Conservation (phyloP, 163 green algal species). For the Smithsoniella earleae region DNA sequence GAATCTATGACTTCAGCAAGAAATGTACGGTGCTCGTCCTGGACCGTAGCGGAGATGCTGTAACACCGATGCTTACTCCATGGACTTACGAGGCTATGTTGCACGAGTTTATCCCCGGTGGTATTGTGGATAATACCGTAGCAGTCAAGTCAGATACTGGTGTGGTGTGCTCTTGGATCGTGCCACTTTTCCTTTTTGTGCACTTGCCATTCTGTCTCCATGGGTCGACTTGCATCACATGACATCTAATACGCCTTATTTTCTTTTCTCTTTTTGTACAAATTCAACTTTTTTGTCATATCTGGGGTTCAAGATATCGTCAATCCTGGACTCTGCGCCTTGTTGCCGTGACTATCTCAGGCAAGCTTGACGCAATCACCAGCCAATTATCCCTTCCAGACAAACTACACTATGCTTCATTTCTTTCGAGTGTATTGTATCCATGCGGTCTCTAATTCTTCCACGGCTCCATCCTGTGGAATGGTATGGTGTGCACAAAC, state of each 20-base stretch:
- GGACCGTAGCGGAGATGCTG: constrained; percentile 11
- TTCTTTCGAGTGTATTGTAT: too few species aligned
- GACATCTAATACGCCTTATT: background rate
- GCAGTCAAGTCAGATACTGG: background rate
- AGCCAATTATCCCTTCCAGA: too few species aligned
- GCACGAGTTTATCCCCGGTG: constrained; percentile 5
- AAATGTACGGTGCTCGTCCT: constrained; percentile 12
- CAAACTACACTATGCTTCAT: too few species aligned
- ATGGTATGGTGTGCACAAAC: too few species aligned
- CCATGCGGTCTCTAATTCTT: too few species aligned
- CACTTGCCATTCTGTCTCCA: background rate
- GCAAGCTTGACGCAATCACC: too few species aligned
- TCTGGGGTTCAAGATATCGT: background rate
- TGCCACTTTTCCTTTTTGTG: too few species aligned
- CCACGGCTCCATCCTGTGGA: too few species aligned
- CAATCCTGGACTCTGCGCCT: background rate
- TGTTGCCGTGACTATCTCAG: background rate
- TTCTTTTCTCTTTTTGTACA: background rate
- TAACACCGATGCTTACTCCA: constrained; percentile 26
- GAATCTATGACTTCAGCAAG: constrained; percentile 21
- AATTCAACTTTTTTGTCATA: background rate
- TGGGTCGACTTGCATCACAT: background rate
- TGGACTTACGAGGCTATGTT: constrained; percentile 28
- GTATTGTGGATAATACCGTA: constrained; percentile 19
- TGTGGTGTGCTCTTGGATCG: background rate